Evolutionary conservation across 768 basidiomycete genomes (phyloP), one percentile per base, ranked within the genome.

Genomic region (Tulasnella sp.): DNA sequence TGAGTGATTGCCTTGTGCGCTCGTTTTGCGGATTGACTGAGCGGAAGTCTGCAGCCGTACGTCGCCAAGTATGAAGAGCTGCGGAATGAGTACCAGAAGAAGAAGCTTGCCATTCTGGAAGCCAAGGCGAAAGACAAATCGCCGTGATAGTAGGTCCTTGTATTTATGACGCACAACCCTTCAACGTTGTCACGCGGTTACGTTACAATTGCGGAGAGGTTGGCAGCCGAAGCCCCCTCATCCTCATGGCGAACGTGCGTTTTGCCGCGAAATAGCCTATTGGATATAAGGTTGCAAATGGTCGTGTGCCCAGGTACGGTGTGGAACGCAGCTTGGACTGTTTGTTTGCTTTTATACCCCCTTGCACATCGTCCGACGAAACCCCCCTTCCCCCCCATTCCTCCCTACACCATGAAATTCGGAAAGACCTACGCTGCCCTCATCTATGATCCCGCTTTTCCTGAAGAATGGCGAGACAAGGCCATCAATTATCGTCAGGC

Each of bases 401-500:
- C 43, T 21, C 32, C 29, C 35, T 40, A 27, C 45, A 58, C 32
- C 21, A 71, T 71, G 70, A 71, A 72, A 65, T 72, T 67, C 62
- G 70, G 70, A 32, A 71, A 72, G 60, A 57, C 59, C 50, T 73
- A 72, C 60, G 65, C 67, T 43, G 66, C 68, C 50, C 67, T 71
- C 42, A 65, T 73, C 37, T 59, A 65, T 43, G 63, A 67, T 19
- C 66, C 69, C 1, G 75, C 75, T 6, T 77, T 93, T 11, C 89
- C 91, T 0, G 78, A 81, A 34, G 86, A 90, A 55, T 74, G 92
- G 63, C 74, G 80, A 25, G 75, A 83, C 19, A 84, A 81, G 66
- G 82, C 86, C 0, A 84, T 96, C 54, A 81, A 91, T 65, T 96
- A 96, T 66, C 75, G 86, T 31, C 81, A 83, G 73, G 87, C 86